phyloP scores from a whole-genome alignment of 148 eudicot species.

The Nepenthes gracilis region DNA sequence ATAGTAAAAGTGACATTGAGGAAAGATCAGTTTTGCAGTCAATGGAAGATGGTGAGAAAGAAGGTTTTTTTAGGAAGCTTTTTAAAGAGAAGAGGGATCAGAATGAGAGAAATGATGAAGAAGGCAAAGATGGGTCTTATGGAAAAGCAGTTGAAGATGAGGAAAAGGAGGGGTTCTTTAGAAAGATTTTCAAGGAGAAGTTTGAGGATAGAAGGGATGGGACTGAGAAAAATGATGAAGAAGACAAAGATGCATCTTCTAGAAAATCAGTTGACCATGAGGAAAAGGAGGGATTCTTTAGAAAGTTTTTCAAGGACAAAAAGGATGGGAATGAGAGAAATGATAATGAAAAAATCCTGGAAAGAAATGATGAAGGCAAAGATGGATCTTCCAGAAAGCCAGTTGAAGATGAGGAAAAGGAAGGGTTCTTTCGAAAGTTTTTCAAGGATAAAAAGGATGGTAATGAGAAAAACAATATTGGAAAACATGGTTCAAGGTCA shows the following conservation, averaged over 20 bases:
- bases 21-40: slow-evolving; percentile 50
- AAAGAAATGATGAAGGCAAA: background rate
- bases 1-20: slow-evolving; percentile 64
- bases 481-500: background rate
- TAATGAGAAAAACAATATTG: background rate
- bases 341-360: background rate
- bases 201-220: slow-evolving; percentile 72
- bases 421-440: slow-evolving; percentile 11
- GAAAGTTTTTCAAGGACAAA: slow-evolving; percentile 35
- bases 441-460: slow-evolving; percentile 23
- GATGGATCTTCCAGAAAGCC: background rate
- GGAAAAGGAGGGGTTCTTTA: slow-evolving; percentile 47
- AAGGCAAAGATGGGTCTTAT: slow-evolving; percentile 12
- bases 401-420: slow-evolving; percentile 36
- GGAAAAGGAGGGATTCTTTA: slow-evolving; percentile 30
- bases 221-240: slow-evolving; percentile 33
- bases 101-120: slow-evolving; percentile 21
- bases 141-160: slow-evolving; percentile 30
- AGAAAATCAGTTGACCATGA: slow-evolving; percentile 19
- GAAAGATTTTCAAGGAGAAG: slow-evolving; percentile 75
- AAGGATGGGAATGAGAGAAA: slow-evolving; percentile 1
- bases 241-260: slow-evolving; percentile 6
- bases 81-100: slow-evolving; percentile 35
- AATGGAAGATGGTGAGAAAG: slow-evolving; percentile 56
- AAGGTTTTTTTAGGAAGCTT: slow-evolving; percentile 39